Evolutionary conservation across 129 eudicot genomes (phyloP).

Genomic region (Gnaphalium uliginosum): DNA sequence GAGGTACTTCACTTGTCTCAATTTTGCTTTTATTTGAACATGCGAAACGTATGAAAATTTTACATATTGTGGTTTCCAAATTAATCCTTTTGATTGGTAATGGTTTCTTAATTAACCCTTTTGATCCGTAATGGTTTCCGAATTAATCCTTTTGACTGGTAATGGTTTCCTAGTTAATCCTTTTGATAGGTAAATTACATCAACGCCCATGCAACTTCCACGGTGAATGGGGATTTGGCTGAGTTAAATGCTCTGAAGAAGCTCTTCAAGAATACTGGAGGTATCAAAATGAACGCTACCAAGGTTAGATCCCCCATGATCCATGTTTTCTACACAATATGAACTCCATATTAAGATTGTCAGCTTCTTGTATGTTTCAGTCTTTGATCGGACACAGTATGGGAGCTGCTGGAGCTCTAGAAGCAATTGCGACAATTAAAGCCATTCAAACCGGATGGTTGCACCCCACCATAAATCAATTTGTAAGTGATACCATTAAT

Average conservation of each 20-base stretch:
- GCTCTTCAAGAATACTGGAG: neutral
- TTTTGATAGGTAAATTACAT: neutral
- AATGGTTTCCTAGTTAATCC: too few relatives aligned
- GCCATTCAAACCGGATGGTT: neutral
- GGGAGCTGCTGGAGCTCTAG: neutral
- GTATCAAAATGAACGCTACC: neutral
- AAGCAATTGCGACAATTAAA: neutral
- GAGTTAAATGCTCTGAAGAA: neutral
- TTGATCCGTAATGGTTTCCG: too few relatives aligned
- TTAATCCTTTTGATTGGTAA: too few relatives aligned
- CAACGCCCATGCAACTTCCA: neutral
- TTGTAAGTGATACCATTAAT: neutral
- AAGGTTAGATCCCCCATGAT: neutral
- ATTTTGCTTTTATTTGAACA: neutral
- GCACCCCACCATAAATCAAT: neutral
- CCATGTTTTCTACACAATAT: neutral
- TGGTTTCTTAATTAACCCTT: too few relatives aligned
- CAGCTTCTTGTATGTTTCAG: neutral
- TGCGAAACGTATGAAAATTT: neutral
- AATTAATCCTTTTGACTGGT: too few relatives aligned
- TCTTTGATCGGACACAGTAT: neutral
- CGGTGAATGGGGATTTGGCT: neutral
- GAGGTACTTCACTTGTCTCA: neutral
- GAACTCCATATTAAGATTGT: neutral
- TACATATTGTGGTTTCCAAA: neutral